Evolutionary conservation across 208 protist species (phyloP), one percentile per base, ranked within the genome.

Genomic region (Leishmania lainsoni): DNA sequence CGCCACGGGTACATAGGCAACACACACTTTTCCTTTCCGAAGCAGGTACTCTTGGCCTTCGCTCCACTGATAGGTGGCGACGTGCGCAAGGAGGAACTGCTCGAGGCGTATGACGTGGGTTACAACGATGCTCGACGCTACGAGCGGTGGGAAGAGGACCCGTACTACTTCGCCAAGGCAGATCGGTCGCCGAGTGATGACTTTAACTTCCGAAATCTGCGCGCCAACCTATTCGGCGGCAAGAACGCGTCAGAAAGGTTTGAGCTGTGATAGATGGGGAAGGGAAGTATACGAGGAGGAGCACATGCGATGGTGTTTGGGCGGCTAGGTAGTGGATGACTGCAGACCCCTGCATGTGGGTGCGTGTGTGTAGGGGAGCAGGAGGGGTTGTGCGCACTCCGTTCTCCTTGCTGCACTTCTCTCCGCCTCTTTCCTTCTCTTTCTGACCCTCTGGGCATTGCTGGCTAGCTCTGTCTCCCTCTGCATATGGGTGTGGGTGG

Each of bases 101-200:
- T 97, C 45, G 81, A 93, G 81, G 92, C 94, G 51, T 98, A 94
- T 82, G 93, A 98, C 75, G 91, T 89, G 32, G 95, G 95, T 32
- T 96, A 95, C 84, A 90, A 96, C 80, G 95, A 98, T 66, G 95
- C 95, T 5, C 85, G 91, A 16, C 90, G 92, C 32, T 98, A 97
- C 79, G 92, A 96, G 79, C 93, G 95, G 16, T 98, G 95, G 93
- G 95, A 98, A 77, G 95, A 98, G 78, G 95, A 98, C 73, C 90
- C 95, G 45, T 98, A 98, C 84, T 92, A 92, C 81, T 98, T 90
- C 79, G 89, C 93, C 22, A 98, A 96, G 87, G 87, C 92, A 0
- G 94, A 97, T 75, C 92, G 94, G 63, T 92, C 89, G 10, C 91
- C 92, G 42, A 90, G 84, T 72, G 92, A 95, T 78, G 91, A 97